phyloP scores from a whole-genome alignment of 2,329 filamentous ascomycete species.

The Mycosphaerella arachidis region DNA sequence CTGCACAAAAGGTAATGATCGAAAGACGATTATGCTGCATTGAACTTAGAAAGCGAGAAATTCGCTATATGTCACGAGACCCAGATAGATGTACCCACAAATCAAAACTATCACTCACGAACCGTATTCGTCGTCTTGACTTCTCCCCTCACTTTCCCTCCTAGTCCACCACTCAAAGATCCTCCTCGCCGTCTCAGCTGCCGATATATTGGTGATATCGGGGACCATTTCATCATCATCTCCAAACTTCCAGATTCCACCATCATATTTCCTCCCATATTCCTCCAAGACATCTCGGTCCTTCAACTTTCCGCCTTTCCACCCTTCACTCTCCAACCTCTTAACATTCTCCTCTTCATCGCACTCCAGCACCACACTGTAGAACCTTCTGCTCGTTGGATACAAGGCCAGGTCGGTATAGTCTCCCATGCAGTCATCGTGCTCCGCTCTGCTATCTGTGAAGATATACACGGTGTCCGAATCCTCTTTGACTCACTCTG shows the following conservation, averaged over 20 bases:
- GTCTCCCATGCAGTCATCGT: conserved; percentile 11
- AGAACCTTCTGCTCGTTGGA: conserved; percentile 3
- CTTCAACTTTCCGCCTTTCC: conserved; percentile 1
- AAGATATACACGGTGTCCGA: conserved; percentile 8
- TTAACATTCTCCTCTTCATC: conserved; percentile 5
- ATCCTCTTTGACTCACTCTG: conserved; percentile 2
- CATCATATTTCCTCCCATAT: background rate
- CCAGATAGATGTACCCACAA: too few species aligned
- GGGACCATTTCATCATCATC: conserved; percentile 8
- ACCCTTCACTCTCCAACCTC: background rate
- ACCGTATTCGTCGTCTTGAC: too few species aligned
- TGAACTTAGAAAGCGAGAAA: too few species aligned
- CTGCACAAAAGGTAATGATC: conserved; percentile 11
- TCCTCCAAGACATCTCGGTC: background rate
- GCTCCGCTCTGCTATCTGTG: conserved; percentile 7
- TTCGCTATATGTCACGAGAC: too few species aligned
- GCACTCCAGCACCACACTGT: conserved; percentile 8
- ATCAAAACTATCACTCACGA: too few species aligned
- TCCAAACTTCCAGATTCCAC: conserved; percentile 4
- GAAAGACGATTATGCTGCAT: background rate
- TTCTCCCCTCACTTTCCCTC: conserved; percentile 4
- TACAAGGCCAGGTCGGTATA: conserved; percentile 2
- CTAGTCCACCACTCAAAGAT: background rate
- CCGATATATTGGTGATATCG: background rate
- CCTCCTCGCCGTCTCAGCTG: conserved; percentile 1